Percentiles rank a stretch among this genome's conserved stretches.
Conservation (phyloP, 1,139 yeast genomes). For the Yamadazyma songkhlaensis region DNA sequence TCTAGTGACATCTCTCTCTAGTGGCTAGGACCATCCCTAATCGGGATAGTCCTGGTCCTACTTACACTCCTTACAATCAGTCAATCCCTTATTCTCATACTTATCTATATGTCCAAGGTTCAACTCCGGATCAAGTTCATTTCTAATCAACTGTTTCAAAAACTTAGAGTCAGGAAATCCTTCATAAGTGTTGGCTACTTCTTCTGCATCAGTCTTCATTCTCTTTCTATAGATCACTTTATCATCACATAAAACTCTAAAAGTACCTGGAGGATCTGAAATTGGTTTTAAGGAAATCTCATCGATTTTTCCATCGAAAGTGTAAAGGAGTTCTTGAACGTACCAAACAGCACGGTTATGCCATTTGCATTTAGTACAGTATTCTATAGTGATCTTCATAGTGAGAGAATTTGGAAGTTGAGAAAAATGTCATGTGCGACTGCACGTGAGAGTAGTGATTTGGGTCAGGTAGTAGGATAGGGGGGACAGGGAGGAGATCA, state of each 20-base stretch:
- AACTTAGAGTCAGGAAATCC: conserved; percentile 49
- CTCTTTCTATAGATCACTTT: conserved; percentile 35
- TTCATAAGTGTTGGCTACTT: conserved; percentile 30
- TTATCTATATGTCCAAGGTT: conserved; percentile 36
- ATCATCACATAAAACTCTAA: conserved; percentile 22
- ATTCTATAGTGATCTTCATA: conserved; percentile 30
- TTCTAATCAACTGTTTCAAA: conserved; percentile 34
- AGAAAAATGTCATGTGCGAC: neutral
- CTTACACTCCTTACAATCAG: neutral
- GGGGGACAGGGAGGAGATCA: too few species aligned
- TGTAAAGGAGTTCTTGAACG: conserved; percentile 41
- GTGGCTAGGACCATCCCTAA: too few species aligned
- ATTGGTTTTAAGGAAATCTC: conserved; percentile 41
- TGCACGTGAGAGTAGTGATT: neutral
- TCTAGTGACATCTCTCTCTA: too few species aligned
- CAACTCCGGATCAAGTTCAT: conserved; percentile 26
- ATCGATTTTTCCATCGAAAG: conserved; percentile 37
- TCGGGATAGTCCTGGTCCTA: too few species aligned
- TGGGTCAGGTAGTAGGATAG: too few species aligned
- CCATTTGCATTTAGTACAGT: conserved; percentile 48
- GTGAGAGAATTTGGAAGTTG: neutral
- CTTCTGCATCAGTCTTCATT: conserved; percentile 27
- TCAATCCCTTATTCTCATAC: conserved; percentile 8
- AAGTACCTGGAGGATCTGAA: conserved; percentile 37
- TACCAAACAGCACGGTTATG: conserved; percentile 49